phyloP scores from a whole-genome alignment of 345 rosid species.

The Brassica juncea region DNA sequence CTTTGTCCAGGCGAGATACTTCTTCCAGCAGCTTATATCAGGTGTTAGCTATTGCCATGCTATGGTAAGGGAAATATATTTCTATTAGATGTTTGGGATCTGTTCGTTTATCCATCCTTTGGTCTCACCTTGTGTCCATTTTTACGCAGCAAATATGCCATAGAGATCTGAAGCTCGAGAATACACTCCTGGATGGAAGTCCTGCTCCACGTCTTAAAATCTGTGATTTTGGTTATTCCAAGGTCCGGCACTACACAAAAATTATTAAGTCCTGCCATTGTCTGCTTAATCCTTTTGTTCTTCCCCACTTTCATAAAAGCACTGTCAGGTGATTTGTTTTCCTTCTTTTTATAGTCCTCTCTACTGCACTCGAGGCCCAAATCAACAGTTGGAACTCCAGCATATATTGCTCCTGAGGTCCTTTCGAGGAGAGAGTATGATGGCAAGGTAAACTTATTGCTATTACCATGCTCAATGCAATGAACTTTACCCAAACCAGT shows the following conservation, averaged over 20 bases:
- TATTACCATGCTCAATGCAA: background rate
- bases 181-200: slow-evolving; percentile 67
- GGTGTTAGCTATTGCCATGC: slow-evolving; percentile 74
- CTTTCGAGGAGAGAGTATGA: slow-evolving; percentile 76
- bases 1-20: slow-evolving; percentile 57
- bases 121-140: background rate
- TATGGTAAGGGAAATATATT: slow-evolving; percentile 44
- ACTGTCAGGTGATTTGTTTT: too few relatives aligned
- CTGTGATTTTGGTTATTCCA: slow-evolving; percentile 81
- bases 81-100: background rate
- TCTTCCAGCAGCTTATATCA: slow-evolving; percentile 71
- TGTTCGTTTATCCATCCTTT: background rate
- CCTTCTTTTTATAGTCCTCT: slow-evolving; percentile 55
- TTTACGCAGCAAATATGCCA: slow-evolving; percentile 67
- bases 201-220: slow-evolving; percentile 73
- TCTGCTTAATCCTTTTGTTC: too few relatives aligned
- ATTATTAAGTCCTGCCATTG: background rate
- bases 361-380: slow-evolving; percentile 86
- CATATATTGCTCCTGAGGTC: slow-evolving; percentile 86
- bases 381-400: slow-evolving; percentile 83
- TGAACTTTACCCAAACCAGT: background rate
- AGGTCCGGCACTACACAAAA: slow-evolving; percentile 41
- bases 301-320: too few relatives aligned
- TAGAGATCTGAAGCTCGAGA: slow-evolving; percentile 74
- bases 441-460: slow-evolving; percentile 61